These are phyloP conservation scores for Colletotrichum cereale DNA, from an alignment of 2,329 filamentous ascomycete genomes.

Conservation along the genomic window DNA sequence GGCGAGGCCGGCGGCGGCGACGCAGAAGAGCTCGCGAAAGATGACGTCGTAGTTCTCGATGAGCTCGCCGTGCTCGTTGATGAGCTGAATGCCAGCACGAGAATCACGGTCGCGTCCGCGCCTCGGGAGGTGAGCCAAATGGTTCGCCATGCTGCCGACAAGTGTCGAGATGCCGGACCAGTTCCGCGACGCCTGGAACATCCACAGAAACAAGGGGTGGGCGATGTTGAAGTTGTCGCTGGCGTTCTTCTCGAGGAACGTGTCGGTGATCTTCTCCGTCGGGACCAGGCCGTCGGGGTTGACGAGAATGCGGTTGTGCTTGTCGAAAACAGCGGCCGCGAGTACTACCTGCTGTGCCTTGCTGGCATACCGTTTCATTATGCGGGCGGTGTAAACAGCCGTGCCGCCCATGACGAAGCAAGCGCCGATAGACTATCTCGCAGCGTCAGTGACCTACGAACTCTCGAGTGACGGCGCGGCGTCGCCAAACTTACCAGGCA, in stretches of 20 bases:
- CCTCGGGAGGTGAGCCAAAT: slow-evolving; percentile 68
- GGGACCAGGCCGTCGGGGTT: slow-evolving; percentile 77
- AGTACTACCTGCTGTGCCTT: slow-evolving; percentile 72
- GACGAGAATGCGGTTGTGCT: slow-evolving; percentile 74
- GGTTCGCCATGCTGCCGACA: slow-evolving; percentile 78
- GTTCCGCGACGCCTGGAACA: slow-evolving; percentile 83
- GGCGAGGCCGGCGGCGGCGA: slow-evolving; percentile 81
- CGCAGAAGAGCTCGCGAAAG: slow-evolving; percentile 86
- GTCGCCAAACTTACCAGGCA: slow-evolving; percentile 68
- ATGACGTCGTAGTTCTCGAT: slow-evolving; percentile 79
- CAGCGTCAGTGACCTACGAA: slow-evolving; percentile 4
- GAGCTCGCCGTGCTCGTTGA: slow-evolving; percentile 66
- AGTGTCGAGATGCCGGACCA: slow-evolving; percentile 79
- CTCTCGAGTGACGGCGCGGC: background rate
- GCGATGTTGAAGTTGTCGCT: slow-evolving; percentile 81
- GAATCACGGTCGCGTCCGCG: slow-evolving; percentile 54
- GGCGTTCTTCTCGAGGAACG: slow-evolving; percentile 74
- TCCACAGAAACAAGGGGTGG: slow-evolving; percentile 88
- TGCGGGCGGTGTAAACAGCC: slow-evolving; percentile 65
- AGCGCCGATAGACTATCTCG: slow-evolving; percentile 67
- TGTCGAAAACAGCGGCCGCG: slow-evolving; percentile 76
- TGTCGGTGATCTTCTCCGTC: slow-evolving; percentile 82
- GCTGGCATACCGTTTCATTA: slow-evolving; percentile 65
- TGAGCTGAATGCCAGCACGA: slow-evolving; percentile 56
- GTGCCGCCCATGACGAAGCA: slow-evolving; percentile 70